Base-by-base conservation (phyloP, 2,329 filamentous ascomycete species). In the Aspergillus sp. region DNA sequence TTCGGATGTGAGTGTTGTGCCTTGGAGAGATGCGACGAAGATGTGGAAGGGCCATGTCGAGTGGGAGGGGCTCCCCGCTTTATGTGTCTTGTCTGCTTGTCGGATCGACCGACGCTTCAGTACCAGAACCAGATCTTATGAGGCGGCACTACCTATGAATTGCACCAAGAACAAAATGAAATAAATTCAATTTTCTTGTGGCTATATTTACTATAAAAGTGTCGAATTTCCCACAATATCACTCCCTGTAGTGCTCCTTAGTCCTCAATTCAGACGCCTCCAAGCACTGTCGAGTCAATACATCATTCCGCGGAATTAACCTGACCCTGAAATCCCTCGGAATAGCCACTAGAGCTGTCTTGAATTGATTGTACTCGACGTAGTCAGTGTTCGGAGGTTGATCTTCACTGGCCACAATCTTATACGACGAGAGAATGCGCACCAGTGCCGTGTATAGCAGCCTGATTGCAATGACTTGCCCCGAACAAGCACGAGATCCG, bases 321-420 rank as follows among this genome's bases (percentile, higher is more conserved):
- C 76, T 82, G 5, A 87, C 80, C 66, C 84, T 85, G 70, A 87
- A 87, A 48, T 85, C 80, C 48, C 80, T 72, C 1, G 85, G 85
- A 54, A 87, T 87, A 0, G 85, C 85, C 12, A 87, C 85, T 36
- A 87, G 65, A 0, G 85, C 85, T 1, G 80, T 82, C 72, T 87
- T 87, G 65, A 86, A 81, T 66, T 83, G 79, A 64, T 87, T 87
- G 65, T 87, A 87, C 5, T 87, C 84, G 4, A 87, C 81, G 62
- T 87, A 87, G 67, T 87, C 84, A 0, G 84, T 87, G 63, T 86
- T 87, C 0, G 85, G 85, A 0, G 85, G 84, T 47, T 80, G 73
- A 0, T 70, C 81, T 75, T 83, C 72, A 43, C 77, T 79, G 0
- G 80, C 76, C 1, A 80, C 75, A 23, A 87, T 82, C 62, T 82